Conservation (phyloP, 352 stramenopile species). For the Thraustochytrium striatum region DNA sequence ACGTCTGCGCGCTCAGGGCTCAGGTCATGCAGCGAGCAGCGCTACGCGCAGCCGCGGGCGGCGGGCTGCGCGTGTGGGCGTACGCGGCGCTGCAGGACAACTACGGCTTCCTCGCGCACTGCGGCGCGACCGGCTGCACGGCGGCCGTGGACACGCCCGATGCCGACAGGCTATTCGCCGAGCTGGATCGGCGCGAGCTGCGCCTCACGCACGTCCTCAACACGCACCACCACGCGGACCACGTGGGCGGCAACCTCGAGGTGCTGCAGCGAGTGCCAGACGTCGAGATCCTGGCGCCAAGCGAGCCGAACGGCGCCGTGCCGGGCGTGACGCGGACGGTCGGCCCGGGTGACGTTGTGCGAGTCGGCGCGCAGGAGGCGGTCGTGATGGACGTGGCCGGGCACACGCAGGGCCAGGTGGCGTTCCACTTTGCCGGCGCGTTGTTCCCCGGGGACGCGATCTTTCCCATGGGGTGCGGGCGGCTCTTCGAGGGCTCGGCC, state of each 20-base stretch:
- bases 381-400: conserved; percentile 72
- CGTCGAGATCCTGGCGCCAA: conserved; percentile 67
- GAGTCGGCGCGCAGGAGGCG: conserved; percentile 66
- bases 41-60: too few relatives aligned
- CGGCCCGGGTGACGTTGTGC: conserved; percentile 64
- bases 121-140: conserved; percentile 57
- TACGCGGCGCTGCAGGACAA: conserved; percentile 43
- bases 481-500: conserved; percentile 66
- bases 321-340: conserved; percentile 59
- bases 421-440: conserved; percentile 62
- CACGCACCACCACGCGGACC: conserved; percentile 85
- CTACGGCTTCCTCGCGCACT: conserved; percentile 43
- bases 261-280: conserved; percentile 62
- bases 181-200: conserved; percentile 61
- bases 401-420: conserved; percentile 85
- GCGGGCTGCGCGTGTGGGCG: neutral
- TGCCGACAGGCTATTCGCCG: conserved; percentile 62
- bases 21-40: too few relatives aligned
- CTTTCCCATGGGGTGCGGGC: conserved; percentile 64
- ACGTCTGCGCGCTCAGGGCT: too few relatives aligned
- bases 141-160: conserved; percentile 74
- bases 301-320: conserved; percentile 57
- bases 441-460: conserved; percentile 64
- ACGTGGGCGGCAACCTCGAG: conserved; percentile 81
- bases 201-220: conserved; percentile 79